These are phyloP conservation scores for Penicillium pulvis DNA, from an alignment of 495 filamentous ascomycete species.

Conservation along the genomic window DNA sequence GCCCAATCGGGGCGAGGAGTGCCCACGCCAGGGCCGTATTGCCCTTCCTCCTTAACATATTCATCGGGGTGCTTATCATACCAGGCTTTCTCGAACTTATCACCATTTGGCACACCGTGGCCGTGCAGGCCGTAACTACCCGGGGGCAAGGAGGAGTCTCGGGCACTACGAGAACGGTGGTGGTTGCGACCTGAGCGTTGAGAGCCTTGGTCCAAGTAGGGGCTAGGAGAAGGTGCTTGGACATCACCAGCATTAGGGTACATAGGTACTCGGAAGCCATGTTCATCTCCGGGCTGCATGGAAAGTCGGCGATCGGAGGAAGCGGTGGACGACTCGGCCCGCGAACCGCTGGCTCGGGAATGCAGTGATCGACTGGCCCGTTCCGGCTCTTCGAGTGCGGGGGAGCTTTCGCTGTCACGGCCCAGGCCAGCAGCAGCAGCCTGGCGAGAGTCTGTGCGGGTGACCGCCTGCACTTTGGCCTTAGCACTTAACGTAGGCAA, in stretches of 20 bases:
- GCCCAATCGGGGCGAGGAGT: constrained; percentile 78
- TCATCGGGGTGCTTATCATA: constrained; percentile 87
- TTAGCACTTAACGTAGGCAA: constrained; percentile 77
- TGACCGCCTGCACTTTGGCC: constrained; percentile 76
- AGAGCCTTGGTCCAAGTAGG: constrained; percentile 51
- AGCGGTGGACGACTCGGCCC: constrained; percentile 54
- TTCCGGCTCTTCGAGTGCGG: constrained; percentile 61
- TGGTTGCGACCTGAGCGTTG: constrained; percentile 67
- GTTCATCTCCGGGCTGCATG: constrained; percentile 64
- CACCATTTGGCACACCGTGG: constrained; percentile 65
- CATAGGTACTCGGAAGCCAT: constrained; percentile 95
- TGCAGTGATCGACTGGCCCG: constrained; percentile 52
- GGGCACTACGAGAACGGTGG: constrained; percentile 61
- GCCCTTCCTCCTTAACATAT: constrained; percentile 70
- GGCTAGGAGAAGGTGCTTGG: constrained; percentile 88
- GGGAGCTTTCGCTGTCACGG: constrained; percentile 50
- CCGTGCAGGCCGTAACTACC: constrained; percentile 87
- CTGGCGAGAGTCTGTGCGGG: constrained; percentile 82
- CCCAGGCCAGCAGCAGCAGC: constrained; percentile 83
- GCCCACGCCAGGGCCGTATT: constrained; percentile 63
- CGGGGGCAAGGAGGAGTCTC: constrained; percentile 63
- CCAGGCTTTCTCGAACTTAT: constrained; percentile 85
- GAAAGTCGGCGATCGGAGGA: constrained; percentile 53
- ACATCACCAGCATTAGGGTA: constrained; percentile 92
- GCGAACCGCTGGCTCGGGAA: constrained; percentile 47